Percentiles rank a stretch among this genome's conserved stretches.
These are phyloP conservation scores for Yarrowia bubula DNA, from an alignment of 805 yeast species.

Conservation along the genomic window DNA sequence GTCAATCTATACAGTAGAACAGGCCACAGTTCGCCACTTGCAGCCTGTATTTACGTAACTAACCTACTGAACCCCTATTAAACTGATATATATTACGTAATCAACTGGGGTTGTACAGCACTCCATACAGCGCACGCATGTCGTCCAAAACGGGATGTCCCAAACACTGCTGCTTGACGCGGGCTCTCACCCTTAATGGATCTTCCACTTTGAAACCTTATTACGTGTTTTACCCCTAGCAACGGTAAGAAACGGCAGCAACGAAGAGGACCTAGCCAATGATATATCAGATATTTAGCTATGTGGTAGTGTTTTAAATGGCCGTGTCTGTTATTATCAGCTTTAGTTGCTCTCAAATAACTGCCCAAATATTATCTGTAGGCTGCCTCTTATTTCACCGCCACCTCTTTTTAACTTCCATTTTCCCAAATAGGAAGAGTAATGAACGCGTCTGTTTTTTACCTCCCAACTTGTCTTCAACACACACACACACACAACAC, in stretches of 20 bases:
- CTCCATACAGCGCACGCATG: background rate
- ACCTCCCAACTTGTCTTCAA: background rate
- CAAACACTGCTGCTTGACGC: background rate
- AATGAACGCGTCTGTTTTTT: background rate
- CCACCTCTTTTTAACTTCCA: background rate
- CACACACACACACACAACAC: background rate
- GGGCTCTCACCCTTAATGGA: background rate
- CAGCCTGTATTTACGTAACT: too few species aligned
- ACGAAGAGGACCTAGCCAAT: background rate
- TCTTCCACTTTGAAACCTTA: background rate
- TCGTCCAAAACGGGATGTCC: background rate
- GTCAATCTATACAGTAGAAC: background rate
- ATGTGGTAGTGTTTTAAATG: background rate
- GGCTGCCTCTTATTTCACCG: background rate
- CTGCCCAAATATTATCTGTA: too few species aligned
- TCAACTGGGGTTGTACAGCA: too few species aligned
- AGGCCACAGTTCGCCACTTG: too few species aligned
- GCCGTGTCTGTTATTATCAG: background rate
- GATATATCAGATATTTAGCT: too few species aligned
- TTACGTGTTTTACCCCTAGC: background rate
- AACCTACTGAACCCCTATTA: too few species aligned
- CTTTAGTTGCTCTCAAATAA: too few species aligned
- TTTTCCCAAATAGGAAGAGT: constrained; percentile 19
- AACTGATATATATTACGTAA: too few species aligned
- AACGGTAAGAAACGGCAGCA: too few species aligned